Conservation (phyloP, 352 stramenopile species). For the Phytopythium oedochilum region DNA sequence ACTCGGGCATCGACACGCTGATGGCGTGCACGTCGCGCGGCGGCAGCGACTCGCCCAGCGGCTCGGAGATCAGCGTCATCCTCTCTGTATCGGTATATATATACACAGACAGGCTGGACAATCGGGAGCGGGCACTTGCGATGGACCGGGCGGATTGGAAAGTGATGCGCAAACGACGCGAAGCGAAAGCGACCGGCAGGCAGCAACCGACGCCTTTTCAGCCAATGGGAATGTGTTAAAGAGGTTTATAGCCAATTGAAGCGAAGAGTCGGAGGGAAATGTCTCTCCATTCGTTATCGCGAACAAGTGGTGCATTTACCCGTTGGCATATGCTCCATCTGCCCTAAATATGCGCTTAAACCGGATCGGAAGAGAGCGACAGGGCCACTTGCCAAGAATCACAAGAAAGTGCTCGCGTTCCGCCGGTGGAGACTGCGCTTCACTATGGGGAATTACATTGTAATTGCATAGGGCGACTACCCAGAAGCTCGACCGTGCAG, state of each 20-base stretch:
- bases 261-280: neutral
- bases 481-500: too few species aligned
- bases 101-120: too few species aligned
- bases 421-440: neutral
- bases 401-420: neutral
- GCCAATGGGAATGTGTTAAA: neutral
- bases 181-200: neutral
- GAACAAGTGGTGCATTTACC: neutral
- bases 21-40: conserved; percentile 65
- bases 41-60: conserved; percentile 72
- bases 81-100: too few species aligned
- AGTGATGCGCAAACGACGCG: neutral
- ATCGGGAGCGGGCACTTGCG: too few species aligned
- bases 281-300: neutral
- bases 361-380: neutral
- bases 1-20: conserved; percentile 81
- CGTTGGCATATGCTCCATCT: too few species aligned
- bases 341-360: too few species aligned
- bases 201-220: neutral
- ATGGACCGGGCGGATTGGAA: neutral
- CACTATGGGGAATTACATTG: too few species aligned
- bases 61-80: conserved; percentile 23
- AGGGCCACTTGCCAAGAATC: too few species aligned
- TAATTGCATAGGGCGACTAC: neutral
- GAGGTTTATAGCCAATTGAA: neutral